A percentile compares a stretch with the other conserved stretches of the same genome.
Conservation (phyloP, 257 asterid species). For the Vinca minor region DNA sequence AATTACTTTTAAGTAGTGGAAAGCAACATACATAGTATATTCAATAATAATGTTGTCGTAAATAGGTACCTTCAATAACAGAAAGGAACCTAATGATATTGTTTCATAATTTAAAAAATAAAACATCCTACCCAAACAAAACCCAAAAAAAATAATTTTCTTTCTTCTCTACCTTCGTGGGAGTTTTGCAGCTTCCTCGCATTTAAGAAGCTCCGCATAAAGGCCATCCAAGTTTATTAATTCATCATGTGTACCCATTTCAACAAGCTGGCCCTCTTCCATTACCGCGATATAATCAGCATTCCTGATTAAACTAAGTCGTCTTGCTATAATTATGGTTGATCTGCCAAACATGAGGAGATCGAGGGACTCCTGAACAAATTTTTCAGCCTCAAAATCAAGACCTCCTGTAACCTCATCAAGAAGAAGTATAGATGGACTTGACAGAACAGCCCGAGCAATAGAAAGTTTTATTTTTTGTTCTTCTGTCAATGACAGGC, state of each 20-base stretch:
- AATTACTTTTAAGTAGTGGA: background rate
- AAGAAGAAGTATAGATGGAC: conserved; percentile 86
- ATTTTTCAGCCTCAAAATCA: conserved; percentile 97
- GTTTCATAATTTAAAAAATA: background rate
- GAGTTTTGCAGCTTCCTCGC: conserved; percentile 97
- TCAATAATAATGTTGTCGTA: background rate
- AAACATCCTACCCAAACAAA: no score
- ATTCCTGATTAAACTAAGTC: conserved; percentile 81
- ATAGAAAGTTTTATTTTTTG: conserved; percentile 95
- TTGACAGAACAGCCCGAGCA: conserved; percentile 94
- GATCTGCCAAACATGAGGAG: conserved; percentile 98
- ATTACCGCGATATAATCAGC: conserved; percentile 98
- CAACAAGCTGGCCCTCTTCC: conserved; percentile 99
- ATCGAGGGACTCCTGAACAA: conserved; percentile 93
- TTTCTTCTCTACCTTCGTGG: conserved; percentile 86
- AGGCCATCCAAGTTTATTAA: conserved; percentile 88
- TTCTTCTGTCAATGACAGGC: conserved; percentile 80
- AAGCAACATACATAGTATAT: background rate
- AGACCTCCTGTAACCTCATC: conserved; percentile 99
- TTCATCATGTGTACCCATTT: conserved; percentile 99
- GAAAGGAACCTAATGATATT: background rate
- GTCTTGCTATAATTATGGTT: conserved; percentile 92
- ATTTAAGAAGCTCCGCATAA: conserved; percentile 91
- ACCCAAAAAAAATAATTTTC: no score
- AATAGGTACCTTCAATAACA: background rate